These are phyloP conservation scores for Alternaria longipes DNA, from an alignment of 2,329 filamentous ascomycete genomes.

Conservation along the genomic window DNA sequence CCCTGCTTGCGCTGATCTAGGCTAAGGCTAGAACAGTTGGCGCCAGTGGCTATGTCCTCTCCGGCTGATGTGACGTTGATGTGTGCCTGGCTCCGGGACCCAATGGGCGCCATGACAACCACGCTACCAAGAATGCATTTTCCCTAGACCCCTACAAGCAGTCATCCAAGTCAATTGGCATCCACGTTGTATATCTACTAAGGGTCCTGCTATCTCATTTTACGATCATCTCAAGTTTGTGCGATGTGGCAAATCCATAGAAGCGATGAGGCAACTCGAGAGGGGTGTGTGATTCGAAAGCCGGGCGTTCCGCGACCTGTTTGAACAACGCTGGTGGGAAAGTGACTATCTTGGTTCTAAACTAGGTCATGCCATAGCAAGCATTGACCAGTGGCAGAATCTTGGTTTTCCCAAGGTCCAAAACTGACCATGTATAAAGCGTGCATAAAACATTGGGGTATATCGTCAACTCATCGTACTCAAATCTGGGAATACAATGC, in stretches of 20 bases:
- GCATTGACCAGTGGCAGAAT: constrained; percentile 8
- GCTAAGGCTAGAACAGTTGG: constrained; percentile 15
- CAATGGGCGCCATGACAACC: constrained; percentile 20
- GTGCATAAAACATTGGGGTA: background rate
- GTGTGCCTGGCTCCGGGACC: constrained; percentile 9
- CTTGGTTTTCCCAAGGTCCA: constrained; percentile 6
- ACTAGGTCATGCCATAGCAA: constrained; percentile 1
- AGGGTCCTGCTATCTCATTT: background rate
- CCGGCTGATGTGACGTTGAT: constrained; percentile 26
- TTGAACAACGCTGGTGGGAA: background rate
- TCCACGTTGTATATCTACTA: background rate
- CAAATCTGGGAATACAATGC: constrained; percentile 22
- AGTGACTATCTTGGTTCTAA: background rate
- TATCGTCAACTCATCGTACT: background rate
- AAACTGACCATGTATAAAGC: background rate
- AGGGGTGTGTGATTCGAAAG: background rate
- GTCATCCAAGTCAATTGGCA: background rate
- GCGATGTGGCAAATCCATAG: background rate
- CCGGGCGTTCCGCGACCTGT: background rate
- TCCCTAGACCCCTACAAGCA: background rate
- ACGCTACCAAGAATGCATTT: constrained; percentile 12
- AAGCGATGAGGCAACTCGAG: background rate
- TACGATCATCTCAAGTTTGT: background rate
- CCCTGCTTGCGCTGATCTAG: constrained; percentile 6
- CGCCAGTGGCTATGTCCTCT: constrained; percentile 19